Conservation (phyloP, 768 basidiomycete species). For the Russula vinacea region DNA sequence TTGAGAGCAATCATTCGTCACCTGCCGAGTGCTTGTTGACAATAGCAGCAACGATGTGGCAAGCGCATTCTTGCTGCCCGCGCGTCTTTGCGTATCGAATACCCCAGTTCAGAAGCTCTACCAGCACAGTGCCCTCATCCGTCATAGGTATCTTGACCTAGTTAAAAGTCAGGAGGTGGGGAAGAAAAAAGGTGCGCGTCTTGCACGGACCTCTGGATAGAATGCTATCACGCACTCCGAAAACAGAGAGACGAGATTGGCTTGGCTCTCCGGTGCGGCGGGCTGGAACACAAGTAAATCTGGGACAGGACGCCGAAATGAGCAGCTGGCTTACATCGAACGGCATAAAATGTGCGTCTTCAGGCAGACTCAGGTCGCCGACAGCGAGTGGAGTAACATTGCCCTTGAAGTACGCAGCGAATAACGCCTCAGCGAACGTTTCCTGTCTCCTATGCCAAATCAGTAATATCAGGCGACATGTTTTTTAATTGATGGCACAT, state of each 20-base stretch:
- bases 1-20: slow-evolving; percentile 35
- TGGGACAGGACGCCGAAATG: neutral
- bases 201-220: slow-evolving; percentile 53
- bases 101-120: slow-evolving; percentile 58
- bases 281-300: slow-evolving; percentile 36
- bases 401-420: slow-evolving; percentile 56
- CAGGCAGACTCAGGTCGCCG: slow-evolving; percentile 52
- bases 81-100: slow-evolving; percentile 46
- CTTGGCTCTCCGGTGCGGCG: slow-evolving; percentile 47
- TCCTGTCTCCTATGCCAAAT: slow-evolving; percentile 57
- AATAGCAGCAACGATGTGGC: slow-evolving; percentile 60
- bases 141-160: slow-evolving; percentile 54
- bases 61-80: slow-evolving; percentile 53
- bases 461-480: neutral
- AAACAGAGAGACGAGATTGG: slow-evolving; percentile 64
- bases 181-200: slow-evolving; percentile 2
- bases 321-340: slow-evolving; percentile 44
- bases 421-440: slow-evolving; percentile 48
- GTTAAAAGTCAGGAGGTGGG: slow-evolving; percentile 17
- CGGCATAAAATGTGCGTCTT: slow-evolving; percentile 44
- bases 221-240: slow-evolving; percentile 63
- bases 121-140: slow-evolving; percentile 50
- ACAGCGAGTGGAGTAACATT: slow-evolving; percentile 50
- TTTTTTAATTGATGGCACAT: no score
- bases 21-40: slow-evolving; percentile 77